These are phyloP conservation scores for Lentinula sp. DNA, from an alignment of 768 basidiomycete genomes.

Conservation along the genomic window DNA sequence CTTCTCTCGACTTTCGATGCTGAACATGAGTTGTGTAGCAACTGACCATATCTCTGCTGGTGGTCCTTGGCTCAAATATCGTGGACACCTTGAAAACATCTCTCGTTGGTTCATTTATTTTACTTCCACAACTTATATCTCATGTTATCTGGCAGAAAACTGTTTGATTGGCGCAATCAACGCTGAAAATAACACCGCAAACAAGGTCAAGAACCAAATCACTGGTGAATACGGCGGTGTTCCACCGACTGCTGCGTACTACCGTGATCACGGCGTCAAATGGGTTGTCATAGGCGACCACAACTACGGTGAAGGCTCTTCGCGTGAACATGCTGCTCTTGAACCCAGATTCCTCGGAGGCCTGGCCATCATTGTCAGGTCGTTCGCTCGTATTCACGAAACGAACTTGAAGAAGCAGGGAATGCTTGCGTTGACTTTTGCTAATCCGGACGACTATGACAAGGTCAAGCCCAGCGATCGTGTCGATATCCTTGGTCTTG, in stretches of 20 bases:
- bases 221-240: constrained; percentile 85
- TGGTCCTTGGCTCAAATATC: constrained; percentile 99
- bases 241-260: constrained; percentile 79
- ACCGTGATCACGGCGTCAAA: constrained; percentile 85
- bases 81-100: constrained; percentile 98
- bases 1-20: neutral
- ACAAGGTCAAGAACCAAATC: constrained; percentile 88
- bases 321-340: constrained; percentile 95
- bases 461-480: constrained; percentile 83
- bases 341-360: constrained; percentile 95
- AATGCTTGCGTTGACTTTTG: constrained; percentile 95
- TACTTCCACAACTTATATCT: neutral
- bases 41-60: constrained; percentile 96
- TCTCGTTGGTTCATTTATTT: constrained; percentile 53
- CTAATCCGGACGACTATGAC: constrained; percentile 89
- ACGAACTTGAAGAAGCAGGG: constrained; percentile 99
- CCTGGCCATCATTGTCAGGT: constrained; percentile 91
- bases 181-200: constrained; percentile 90
- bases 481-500: constrained; percentile 85
- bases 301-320: constrained; percentile 98
- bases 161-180: constrained; percentile 98
- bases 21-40: constrained; percentile 28
- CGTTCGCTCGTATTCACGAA: constrained; percentile 97
- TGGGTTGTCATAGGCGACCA: constrained; percentile 97
- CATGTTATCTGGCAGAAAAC: constrained; percentile 55